Evolutionary conservation across 139 green algal genomes (phyloP).

Genomic region (Desmodesmus armatus): DNA sequence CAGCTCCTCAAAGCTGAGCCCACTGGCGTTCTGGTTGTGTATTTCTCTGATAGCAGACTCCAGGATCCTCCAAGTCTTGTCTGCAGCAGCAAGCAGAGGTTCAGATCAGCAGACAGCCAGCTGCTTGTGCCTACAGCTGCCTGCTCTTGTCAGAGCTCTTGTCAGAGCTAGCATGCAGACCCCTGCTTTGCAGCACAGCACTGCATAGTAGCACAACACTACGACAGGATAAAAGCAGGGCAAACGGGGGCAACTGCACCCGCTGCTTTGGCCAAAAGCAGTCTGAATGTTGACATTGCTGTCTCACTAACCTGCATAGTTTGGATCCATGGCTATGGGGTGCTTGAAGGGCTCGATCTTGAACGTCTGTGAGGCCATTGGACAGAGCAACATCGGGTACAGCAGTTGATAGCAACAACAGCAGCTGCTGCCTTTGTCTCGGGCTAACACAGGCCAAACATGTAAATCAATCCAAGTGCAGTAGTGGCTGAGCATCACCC

Average conservation of each 20-base stretch:
- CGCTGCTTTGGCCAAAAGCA: too few species aligned
- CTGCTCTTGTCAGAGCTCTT: too few species aligned
- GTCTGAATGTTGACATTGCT: neutral
- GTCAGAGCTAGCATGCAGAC: too few species aligned
- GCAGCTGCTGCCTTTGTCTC: neutral
- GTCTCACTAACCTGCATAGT: constrained; percentile 81
- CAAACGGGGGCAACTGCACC: neutral
- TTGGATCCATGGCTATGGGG: constrained; percentile 88
- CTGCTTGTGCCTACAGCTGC: too few species aligned
- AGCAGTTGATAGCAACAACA: neutral
- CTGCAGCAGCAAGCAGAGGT: constrained; percentile 57
- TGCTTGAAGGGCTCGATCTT: constrained; percentile 72
- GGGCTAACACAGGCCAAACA: too few species aligned
- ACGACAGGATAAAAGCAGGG: neutral
- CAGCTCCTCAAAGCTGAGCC: constrained; percentile 98
- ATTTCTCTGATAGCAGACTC: constrained; percentile 97
- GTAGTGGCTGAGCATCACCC: neutral
- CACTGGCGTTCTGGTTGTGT: constrained; percentile 95
- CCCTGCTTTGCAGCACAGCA: neutral
- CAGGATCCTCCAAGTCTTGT: constrained; percentile 97
- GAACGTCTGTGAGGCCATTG: constrained; percentile 20
- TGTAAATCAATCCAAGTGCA: too few species aligned
- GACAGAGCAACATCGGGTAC: neutral
- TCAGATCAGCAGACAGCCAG: too few species aligned
- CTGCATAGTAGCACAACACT: neutral